These are phyloP conservation scores for Cupressus sempervirens DNA, from an alignment of 75 land plant genomes.

Conservation along the genomic window DNA sequence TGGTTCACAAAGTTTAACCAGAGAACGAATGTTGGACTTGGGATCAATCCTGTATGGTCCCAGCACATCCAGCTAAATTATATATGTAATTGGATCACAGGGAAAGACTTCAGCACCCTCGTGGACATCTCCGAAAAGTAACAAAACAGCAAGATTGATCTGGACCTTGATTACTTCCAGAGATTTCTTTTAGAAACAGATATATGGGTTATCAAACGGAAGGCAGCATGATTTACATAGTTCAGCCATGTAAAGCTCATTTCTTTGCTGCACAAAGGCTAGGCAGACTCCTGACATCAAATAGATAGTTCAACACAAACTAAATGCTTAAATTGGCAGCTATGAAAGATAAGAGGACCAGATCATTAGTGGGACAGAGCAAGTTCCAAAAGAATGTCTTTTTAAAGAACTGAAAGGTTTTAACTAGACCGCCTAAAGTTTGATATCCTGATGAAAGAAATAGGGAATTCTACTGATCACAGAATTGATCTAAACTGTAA, in stretches of 20 bases:
- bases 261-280: not conserved
- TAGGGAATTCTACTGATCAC: not conserved
- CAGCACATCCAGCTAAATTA: too few relatives aligned
- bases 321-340: not conserved
- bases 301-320: not conserved
- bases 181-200: too few relatives aligned
- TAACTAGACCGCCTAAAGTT: not conserved
- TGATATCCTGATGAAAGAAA: not conserved
- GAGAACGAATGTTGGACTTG: not conserved
- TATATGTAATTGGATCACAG: too few relatives aligned
- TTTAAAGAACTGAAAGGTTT: too few relatives aligned
- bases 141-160: too few relatives aligned
- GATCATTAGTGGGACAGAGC: not conserved
- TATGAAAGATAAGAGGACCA: not conserved
- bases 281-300: not conserved
- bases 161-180: too few relatives aligned
- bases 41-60: too few relatives aligned
- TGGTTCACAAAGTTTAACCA: not conserved
- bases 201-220: too few relatives aligned
- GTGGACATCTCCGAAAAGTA: too few relatives aligned
- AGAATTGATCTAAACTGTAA: not conserved
- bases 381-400: not conserved
- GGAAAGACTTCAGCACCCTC: too few relatives aligned
- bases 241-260: too few relatives aligned
- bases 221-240: not conserved